These are phyloP conservation scores for Henckelia pumila DNA, from an alignment of 257 asterid species.

Conservation along the genomic window DNA sequence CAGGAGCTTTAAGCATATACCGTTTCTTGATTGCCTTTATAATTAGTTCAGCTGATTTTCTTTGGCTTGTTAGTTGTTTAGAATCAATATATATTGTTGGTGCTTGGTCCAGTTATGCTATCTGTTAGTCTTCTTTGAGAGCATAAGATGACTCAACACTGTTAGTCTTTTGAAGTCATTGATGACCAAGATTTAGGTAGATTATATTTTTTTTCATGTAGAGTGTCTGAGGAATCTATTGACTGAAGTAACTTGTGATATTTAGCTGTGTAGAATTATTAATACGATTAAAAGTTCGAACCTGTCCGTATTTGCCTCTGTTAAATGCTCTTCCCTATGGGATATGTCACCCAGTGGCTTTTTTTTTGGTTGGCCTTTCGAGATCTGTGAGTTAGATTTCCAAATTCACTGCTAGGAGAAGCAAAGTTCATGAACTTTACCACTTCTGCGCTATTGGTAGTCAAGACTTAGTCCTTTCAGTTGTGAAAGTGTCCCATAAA, in stretches of 20 bases:
- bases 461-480: neutral
- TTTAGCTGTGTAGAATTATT: neutral
- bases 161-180: too few species aligned
- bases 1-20: neutral
- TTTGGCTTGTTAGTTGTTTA: neutral
- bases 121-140: too few species aligned
- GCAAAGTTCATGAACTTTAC: neutral
- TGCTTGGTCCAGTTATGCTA: too few species aligned
- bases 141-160: too few species aligned
- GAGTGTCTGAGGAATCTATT: neutral
- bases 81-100: neutral
- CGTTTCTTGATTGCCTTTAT: neutral
- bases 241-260: neutral
- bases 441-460: neutral
- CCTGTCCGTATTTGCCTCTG: neutral
- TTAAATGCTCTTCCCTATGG: neutral
- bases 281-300: neutral
- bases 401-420: neutral
- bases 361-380: too few species aligned
- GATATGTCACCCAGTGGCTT: neutral
- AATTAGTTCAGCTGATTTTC: neutral
- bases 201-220: neutral
- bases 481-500: neutral
- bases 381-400: neutral
- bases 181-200: too few species aligned